These are phyloP conservation scores for Lepidium africanum DNA, from an alignment of 345 rosid species.

Conservation along the genomic window DNA sequence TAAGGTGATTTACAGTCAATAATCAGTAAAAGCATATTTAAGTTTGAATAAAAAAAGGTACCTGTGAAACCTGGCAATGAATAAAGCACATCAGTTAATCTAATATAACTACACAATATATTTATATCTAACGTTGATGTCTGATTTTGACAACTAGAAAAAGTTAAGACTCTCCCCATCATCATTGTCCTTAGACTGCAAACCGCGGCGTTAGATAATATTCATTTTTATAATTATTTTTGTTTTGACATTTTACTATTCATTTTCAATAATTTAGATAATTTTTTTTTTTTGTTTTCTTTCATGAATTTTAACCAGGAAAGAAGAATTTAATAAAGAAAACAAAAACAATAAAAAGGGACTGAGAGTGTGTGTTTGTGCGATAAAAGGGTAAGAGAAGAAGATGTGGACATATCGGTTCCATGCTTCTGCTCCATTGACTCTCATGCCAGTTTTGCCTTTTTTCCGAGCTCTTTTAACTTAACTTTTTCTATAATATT, in stretches of 20 bases:
- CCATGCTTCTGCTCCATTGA: constrained; percentile 43
- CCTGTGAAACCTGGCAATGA: constrained; percentile 26
- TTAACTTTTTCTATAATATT: neutral
- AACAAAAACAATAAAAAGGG: neutral
- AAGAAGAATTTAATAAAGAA: neutral
- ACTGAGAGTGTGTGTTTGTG: constrained; percentile 31
- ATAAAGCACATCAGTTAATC: constrained; percentile 17
- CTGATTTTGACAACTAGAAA: constrained; percentile 30
- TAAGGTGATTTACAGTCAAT: neutral
- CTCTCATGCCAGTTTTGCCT: constrained; percentile 29
- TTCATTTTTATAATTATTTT: constrained; percentile 3
- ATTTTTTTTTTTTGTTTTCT: neutral
- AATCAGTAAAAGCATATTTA: neutral
- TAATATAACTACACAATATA: neutral
- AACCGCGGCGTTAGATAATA: constrained; percentile 25
- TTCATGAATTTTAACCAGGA: neutral
- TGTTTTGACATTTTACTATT: neutral
- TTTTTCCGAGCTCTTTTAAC: constrained; percentile 22
- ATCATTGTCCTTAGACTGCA: constrained; percentile 29
- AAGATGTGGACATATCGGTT: constrained; percentile 65
- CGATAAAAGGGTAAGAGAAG: constrained; percentile 23
- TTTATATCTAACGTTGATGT: constrained; percentile 19
- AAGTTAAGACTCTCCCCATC: constrained; percentile 20
- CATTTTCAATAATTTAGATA: neutral
- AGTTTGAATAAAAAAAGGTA: constrained; percentile 13